Evolutionary conservation across 768 basidiomycete genomes (phyloP), one percentile per base, ranked within the genome.

Genomic region (Obba rivulosa): DNA sequence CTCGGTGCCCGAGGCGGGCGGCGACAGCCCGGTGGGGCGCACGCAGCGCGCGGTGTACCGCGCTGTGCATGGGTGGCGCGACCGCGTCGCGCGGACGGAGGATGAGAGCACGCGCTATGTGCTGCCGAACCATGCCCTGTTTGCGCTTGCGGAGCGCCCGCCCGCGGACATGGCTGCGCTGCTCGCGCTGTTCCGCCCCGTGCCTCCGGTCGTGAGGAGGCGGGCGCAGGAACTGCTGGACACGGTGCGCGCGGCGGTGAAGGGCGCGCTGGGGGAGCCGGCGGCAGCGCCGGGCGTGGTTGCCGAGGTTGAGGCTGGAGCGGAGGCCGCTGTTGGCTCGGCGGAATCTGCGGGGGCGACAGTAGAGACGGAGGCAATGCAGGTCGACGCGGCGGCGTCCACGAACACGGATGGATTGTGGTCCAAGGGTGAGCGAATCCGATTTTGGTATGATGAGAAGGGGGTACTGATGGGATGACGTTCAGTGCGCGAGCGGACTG

Each of bases 21-120:
- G 20, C 9, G 28, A 31, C 28, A 31, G 28, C 13, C 7, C 28
- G 13, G 23, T 21, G 23, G 25, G 28, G 13, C 43, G 28, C 60
- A 64, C 78, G 51, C 78, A 80, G 53, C 73, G 77, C 23, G 75
- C 73, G 31, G 79, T 92, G 14, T 92, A 87, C 65, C 79, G 72
- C 49, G 71, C 73, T 2, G 71, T 95, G 11, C 90, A 94, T 64
- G 71, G 69, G 28, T 97, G 93, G 94, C 74, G 94, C 50, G 93
- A 97, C 63, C 59, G 63, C 10, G 68, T 83, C 1, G 88, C 90
- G 2, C 73, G 90, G 43, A 80, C 84, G 48, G 87, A 92, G 57
- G 94, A 97, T 62, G 93, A 96, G 66, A 89, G 88, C 59, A 77
- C 78, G 8, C 70, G 85, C 67, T 90, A 83, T 61, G 78, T 92